These are phyloP conservation scores for Fonsecaea erecta DNA, from an alignment of 2,329 filamentous ascomycete species.

Conservation along the genomic window DNA sequence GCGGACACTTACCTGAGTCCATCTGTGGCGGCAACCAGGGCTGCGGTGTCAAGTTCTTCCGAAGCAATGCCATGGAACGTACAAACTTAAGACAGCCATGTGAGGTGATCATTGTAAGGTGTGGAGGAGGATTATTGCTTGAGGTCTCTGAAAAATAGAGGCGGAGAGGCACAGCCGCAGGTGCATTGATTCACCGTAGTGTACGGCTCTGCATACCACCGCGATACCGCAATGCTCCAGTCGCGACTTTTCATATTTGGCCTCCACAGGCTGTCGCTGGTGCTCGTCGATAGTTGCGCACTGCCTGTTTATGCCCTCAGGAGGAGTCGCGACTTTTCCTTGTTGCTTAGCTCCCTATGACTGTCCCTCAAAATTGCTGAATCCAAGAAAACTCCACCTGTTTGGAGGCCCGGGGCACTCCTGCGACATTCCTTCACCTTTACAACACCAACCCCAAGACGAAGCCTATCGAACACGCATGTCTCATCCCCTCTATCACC, in stretches of 20 bases:
- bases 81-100: no score
- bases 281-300: not conserved
- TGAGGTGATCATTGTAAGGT: no score
- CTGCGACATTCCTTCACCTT: constrained; percentile 50
- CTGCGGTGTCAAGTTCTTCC: not conserved
- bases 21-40: not conserved
- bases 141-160: no score
- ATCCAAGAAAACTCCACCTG: constrained; percentile 48
- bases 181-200: not conserved
- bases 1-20: not conserved
- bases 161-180: not conserved
- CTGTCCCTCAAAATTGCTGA: constrained; percentile 49
- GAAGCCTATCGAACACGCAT: constrained; percentile 48
- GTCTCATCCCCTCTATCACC: constrained; percentile 29
- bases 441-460: constrained; percentile 41
- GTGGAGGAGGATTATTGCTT: no score
- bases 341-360: constrained; percentile 11
- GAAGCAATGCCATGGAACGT: not conserved
- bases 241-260: constrained; percentile 4
- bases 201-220: not conserved
- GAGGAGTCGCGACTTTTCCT: not conserved
- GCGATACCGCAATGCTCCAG: not conserved
- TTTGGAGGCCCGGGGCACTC: constrained; percentile 50
- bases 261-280: not conserved
- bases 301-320: not conserved